Evolutionary conservation across 176 grass and related monocot genomes (phyloP), one percentile per base, ranked within the genome.

Genomic region (Thalia dealbata): DNA sequence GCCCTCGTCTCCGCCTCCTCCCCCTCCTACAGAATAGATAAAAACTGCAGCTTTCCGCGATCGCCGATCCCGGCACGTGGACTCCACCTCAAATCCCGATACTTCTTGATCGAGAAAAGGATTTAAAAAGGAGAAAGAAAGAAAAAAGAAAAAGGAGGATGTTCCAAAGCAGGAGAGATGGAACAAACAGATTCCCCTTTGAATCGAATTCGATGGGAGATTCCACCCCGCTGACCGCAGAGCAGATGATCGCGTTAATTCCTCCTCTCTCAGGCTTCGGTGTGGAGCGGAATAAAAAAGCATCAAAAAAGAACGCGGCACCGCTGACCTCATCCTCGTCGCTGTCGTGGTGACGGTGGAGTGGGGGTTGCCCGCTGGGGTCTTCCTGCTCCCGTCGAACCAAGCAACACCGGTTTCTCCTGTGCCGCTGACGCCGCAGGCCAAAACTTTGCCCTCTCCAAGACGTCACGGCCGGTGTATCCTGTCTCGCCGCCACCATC

Each of bases 131-230:
- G n/a, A n/a, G n/a, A n/a, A n/a, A n/a, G n/a, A 16, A 30, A 14
- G 14, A 15, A 64, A 29, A 9, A 32, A 8, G 22, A 9, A n/a
- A 21, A n/a, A 9, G 45, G 45, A 9, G 45, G 45, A 48, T 48
- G 6, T 48, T 48, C 32, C 4, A 4, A n/a, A 21, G 61, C 32
- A 42, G 19, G 0, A 18, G 35, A 43, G 43, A 68, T 7, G 65
- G 35, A 64, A 68, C 65, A 13, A 14, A 67, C 14, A 68, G 8
- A 68, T 44, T 68, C 38, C 43, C n/a, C 65, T 23, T 68, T 44
- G 65, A 68, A 68, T 68, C 65, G 65, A 68, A 68, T 43, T 68
- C 38, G 21, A n/a, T 11, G 63, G 63, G 65, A 44, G 65, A 68
- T 68, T 68, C 65, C 32, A 42, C 9, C 23, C 23, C 18, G 13